Evolutionary conservation across 2,329 filamentous ascomycete genomes (phyloP), one percentile per base, ranked within the genome.

Genomic region (Monosporascus sp.): DNA sequence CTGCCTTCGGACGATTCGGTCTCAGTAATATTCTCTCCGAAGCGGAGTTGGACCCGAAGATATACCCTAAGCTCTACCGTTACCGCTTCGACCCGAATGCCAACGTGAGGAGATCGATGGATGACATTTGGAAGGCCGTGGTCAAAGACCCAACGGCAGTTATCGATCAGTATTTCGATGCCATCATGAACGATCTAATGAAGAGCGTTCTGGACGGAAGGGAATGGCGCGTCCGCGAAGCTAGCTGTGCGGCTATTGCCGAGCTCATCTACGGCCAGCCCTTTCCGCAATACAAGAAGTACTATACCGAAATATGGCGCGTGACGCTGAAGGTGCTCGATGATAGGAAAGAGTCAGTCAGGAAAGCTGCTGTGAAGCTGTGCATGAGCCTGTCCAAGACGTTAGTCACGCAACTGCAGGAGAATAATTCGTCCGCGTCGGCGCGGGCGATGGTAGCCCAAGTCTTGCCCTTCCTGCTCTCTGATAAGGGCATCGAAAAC

Each of bases 71-170:
- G 72, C 81, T 99, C 2, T 99, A 88, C 71, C 84, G 94, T 48
- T 99, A 97, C 71, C 81, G 91, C 49, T 97, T 97, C 57, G 94
- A 99, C 69, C 94, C 94, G 0, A 97, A 97, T 65, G 80, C 86
- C 2, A 96, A 96, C 59, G 94, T 97, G 14, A 90, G 93, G 67
- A 81, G 86, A 48, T 96, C 93, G 1, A 99, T 99, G 94, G 92
- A 96, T 53, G 91, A 95, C 58, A 97, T 99, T 60, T 99, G 94
- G 94, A 92, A 89, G 63, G 87, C 93, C 0, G 74, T 99, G n/a
- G 91, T 97, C 51, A 96, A 95, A 66, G 91, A 97, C 62, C 82
- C 90, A 1, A 85, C 83, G 19, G 78, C 81, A 1, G 89, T 88
- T 0, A 82, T 97, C 44, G 86, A 94, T 58, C 76, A 79, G 19